A percentile compares a stretch with the other conserved stretches of the same genome.
Evolutionary conservation across 2,329 filamentous ascomycete species (phyloP).

Genomic region (Thielaviopsis euricoi): DNA sequence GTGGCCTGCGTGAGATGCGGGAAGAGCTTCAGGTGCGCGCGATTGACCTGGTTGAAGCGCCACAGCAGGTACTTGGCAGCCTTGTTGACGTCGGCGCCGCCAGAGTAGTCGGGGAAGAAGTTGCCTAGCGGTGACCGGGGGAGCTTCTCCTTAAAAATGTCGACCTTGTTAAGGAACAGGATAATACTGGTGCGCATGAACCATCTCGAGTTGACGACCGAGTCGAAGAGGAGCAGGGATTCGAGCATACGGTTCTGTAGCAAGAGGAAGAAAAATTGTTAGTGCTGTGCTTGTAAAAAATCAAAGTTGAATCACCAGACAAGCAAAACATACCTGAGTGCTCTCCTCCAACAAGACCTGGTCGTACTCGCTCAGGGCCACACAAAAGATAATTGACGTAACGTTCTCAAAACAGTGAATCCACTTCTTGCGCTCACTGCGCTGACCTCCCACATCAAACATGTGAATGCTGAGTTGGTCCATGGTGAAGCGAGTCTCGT

Average conservation of each 20-base stretch:
- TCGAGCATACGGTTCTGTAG: constrained; percentile 99
- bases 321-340: constrained; percentile 57
- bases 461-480: constrained; percentile 98
- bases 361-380: constrained; percentile 94
- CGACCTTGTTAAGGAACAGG: constrained; percentile 95
- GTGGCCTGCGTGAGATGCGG: constrained; percentile 97
- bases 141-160: constrained; percentile 93
- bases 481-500: constrained; percentile 98
- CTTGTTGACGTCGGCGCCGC: constrained; percentile 93
- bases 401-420: constrained; percentile 99
- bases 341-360: constrained; percentile 93
- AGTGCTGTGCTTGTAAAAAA: background rate
- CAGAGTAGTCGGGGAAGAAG: constrained; percentile 96
- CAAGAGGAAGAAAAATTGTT: background rate
- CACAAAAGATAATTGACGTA: constrained; percentile 98
- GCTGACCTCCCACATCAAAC: constrained; percentile 96
- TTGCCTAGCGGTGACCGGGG: constrained; percentile 76
- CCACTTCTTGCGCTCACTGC: constrained; percentile 98
- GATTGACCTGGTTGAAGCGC: constrained; percentile 97
- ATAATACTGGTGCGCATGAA: constrained; percentile 99
- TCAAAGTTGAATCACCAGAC: background rate
- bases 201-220: constrained; percentile 96
- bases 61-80: constrained; percentile 95
- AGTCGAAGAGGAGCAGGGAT: constrained; percentile 88
- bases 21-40: constrained; percentile 89